Base-by-base conservation (phyloP, 495 filamentous ascomycete genomes). In the Trichoderma asperelloides region DNA sequence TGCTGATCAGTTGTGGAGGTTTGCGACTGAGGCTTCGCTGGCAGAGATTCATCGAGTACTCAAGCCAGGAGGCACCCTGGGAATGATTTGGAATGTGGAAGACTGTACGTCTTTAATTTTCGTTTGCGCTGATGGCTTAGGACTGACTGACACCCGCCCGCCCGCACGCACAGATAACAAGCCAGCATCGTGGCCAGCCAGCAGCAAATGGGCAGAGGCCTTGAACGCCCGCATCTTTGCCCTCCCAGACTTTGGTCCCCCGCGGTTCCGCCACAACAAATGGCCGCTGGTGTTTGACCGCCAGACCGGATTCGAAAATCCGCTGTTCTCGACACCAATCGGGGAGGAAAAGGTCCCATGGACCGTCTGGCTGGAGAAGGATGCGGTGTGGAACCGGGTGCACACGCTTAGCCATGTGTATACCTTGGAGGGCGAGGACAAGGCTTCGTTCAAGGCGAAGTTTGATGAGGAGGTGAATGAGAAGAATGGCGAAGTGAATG, bases 11-110 rank as follows among this genome's bases (percentile, higher is more conserved):
- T 47, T 16, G 65, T 64, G 62, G 13, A 62, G 87, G 86, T 90
- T 89, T 73, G 84, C 87, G 28, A 86, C 78, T 62, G 73, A 78
- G 13, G 78, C 81, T 23, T 73, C 87, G 5, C 74, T 90, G 28
- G 76, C 78, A 45, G 83, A 87, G 57, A 85, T 90, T 8, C 78
- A 87, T 66, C 81, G 85, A 47, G 80, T 86, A 0, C 71, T 90
- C 37, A 78, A 73, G 28, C 80, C 81, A 0, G 78, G 78, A 18
- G 84, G 80, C 23, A 71, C 72, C 1, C 75, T 90, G 15, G 87
- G 83, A 5, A 77, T 88, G 74, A 85, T 90, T 21, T 90, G 87
- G 84, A 88, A 89, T 63, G 74, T 86, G 62, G 87, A 89, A 73
- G 87, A 88, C 66, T 89, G 85, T 87, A 67, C 68, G 80, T 65